Percentiles rank a stretch among this genome's conserved stretches.
Evolutionary conservation across 2,329 filamentous ascomycete species (phyloP).

Genomic region (Penicillium janthinellum): DNA sequence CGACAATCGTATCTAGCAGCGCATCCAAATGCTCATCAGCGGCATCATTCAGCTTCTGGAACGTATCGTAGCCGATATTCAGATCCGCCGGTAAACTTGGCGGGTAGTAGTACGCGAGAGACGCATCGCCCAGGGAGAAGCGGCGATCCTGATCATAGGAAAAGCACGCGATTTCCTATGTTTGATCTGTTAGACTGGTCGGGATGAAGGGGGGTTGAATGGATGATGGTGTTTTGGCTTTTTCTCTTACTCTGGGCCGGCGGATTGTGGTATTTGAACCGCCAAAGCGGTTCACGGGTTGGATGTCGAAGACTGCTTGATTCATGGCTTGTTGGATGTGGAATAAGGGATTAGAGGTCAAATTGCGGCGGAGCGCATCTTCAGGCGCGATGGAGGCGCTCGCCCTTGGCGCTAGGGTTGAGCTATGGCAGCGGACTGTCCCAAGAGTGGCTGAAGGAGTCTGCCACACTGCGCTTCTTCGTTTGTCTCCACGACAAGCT

Average conservation of each 20-base stretch:
- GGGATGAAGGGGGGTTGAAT: neutral
- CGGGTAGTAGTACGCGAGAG: constrained; percentile 85
- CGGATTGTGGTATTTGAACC: constrained; percentile 71
- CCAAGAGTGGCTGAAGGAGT: too few species aligned
- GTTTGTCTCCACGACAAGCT: neutral
- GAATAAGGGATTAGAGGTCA: neutral
- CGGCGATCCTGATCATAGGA: constrained; percentile 85
- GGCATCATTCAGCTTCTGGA: constrained; percentile 78
- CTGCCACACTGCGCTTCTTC: neutral
- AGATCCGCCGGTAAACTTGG: constrained; percentile 71
- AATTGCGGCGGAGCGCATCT: neutral
- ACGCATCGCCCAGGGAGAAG: constrained; percentile 75
- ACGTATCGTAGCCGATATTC: constrained; percentile 77
- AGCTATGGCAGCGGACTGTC: neutral
- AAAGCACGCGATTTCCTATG: constrained; percentile 85
- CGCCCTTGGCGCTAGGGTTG: neutral
- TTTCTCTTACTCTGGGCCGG: constrained; percentile 65
- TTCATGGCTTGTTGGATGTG: constrained; percentile 29
- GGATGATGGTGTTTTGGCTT: neutral
- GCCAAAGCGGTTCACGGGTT: constrained; percentile 69
- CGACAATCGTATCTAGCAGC: constrained; percentile 73
- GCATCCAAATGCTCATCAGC: constrained; percentile 86
- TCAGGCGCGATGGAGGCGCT: neutral
- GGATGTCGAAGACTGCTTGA: constrained; percentile 60
- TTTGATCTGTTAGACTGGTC: constrained; percentile 7